Evolutionary conservation across 2,329 filamentous ascomycete genomes (phyloP).

Genomic region (Neofusicoccum parvum): DNA sequence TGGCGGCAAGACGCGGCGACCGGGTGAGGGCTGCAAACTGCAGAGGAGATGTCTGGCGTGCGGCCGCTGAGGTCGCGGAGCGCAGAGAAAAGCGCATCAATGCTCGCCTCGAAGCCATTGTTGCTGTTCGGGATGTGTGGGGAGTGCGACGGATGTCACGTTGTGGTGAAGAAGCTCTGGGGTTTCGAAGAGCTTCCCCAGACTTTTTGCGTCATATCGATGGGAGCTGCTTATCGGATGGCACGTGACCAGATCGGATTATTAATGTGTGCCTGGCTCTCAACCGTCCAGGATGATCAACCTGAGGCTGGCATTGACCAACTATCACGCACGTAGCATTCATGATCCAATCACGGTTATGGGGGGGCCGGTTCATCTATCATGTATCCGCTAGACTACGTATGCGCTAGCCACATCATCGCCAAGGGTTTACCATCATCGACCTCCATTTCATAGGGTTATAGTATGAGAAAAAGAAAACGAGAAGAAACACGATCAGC

Average conservation of each 20-base stretch:
- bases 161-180: neutral
- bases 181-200: slow-evolving; percentile 13
- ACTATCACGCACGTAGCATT: neutral
- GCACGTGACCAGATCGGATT: neutral
- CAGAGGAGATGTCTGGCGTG: neutral
- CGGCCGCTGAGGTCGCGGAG: neutral
- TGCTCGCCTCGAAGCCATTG: slow-evolving; percentile 14
- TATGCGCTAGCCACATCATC: slow-evolving; percentile 16
- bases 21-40: neutral
- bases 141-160: neutral
- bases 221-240: neutral
- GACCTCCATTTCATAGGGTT: slow-evolving; percentile 15
- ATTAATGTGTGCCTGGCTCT: neutral
- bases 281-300: neutral
- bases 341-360: neutral
- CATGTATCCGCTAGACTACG: slow-evolving; percentile 18
- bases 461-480: neutral
- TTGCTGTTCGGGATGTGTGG: neutral
- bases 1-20: neutral
- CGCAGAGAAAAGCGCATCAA: slow-evolving; percentile 3
- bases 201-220: slow-evolving; percentile 18
- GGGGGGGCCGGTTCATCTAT: slow-evolving; percentile 15
- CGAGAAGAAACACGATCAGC: neutral
- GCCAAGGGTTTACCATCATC: neutral
- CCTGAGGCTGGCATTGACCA: slow-evolving; percentile 4